Base-by-base conservation (phyloP, 129 eudicot genomes). In the Scalesia atractyloides region DNA sequence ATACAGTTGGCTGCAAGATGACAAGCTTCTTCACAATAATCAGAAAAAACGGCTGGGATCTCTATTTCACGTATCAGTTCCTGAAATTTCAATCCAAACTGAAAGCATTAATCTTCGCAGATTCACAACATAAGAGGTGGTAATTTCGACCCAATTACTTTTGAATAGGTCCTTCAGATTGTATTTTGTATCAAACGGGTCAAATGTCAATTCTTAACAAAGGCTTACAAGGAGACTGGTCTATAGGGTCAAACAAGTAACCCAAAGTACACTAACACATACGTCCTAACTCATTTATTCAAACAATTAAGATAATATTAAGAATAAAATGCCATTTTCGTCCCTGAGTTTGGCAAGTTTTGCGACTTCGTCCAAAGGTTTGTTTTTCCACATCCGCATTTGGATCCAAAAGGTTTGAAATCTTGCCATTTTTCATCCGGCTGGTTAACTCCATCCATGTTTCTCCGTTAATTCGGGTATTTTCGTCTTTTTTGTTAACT, bases 1-100 rank as follows among this genome's bases (percentile, higher is more conserved):
- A 89, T 69, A 54, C 90, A 89, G 71, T 59, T 49, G 68, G 84
- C 84, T 37, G 98, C 98, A 43, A 89, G 82, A 89, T 85, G 76
- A 52, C 80, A 83, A 83, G 98, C 98, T 87, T 92, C 95, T 82
- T 92, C 96, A 80, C 96, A 93, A 71, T 83, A 93, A 86, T 94
- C 98, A 10, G 97, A 80, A 72, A 94, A 90, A 79, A 94, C 75
- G 68, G 89, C 92, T 64, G 93, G 93, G 41, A 86, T 86, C 15
- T 86, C 78, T 9, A 87, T 73, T 72, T 79, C 86, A 77, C 77
- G 83, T 65, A 94, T 84, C 63, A 94, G 70, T 76, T 84, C 96
- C 98, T 93, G 76, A 7, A 17, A 70, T 50, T 64, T 46, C 71
- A 73, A 79, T 46, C 13, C 19, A n/a, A 56, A 68, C 33, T 52